These are phyloP conservation scores for Lasiosphaeris hirsuta DNA, from an alignment of 495 filamentous ascomycete genomes.

Conservation along the genomic window DNA sequence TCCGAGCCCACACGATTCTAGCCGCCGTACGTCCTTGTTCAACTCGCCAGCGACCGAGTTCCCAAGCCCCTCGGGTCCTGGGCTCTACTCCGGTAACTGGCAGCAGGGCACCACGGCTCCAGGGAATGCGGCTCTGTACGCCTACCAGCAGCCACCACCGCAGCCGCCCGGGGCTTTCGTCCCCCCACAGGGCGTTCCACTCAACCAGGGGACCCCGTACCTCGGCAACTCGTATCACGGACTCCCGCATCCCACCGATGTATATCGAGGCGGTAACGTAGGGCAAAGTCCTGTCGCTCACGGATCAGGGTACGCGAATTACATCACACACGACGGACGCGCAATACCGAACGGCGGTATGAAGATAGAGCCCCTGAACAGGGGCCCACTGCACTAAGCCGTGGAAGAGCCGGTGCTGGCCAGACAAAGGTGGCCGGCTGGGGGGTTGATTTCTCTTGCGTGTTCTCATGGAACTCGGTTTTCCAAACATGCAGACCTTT, in stretches of 20 bases:
- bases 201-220: conserved; percentile 25
- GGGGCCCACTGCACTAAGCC: conserved; percentile 14
- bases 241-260: conserved; percentile 23
- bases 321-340: conserved; percentile 8
- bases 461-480: too few species aligned
- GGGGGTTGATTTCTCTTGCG: too few species aligned
- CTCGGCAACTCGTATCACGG: conserved; percentile 26
- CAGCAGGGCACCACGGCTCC: conserved; percentile 30
- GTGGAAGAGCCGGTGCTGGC: background rate
- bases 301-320: conserved; percentile 9
- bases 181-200: conserved; percentile 23
- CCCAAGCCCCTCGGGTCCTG: conserved; percentile 26
- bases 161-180: conserved; percentile 24
- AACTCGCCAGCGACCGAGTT: conserved; percentile 33
- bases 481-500: too few species aligned
- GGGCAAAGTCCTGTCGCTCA: conserved; percentile 10
- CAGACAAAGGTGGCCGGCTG: too few species aligned
- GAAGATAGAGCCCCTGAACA: conserved; percentile 14
- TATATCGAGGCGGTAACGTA: conserved; percentile 21
- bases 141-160: conserved; percentile 22
- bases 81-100: conserved; percentile 28
- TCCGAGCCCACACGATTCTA: conserved; percentile 32
- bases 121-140: conserved; percentile 27
- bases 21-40: conserved; percentile 35
- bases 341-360: background rate